phyloP scores from a whole-genome alignment of 1,284 basidiomycete genomes.

The Ustilago shanxiensis region DNA sequence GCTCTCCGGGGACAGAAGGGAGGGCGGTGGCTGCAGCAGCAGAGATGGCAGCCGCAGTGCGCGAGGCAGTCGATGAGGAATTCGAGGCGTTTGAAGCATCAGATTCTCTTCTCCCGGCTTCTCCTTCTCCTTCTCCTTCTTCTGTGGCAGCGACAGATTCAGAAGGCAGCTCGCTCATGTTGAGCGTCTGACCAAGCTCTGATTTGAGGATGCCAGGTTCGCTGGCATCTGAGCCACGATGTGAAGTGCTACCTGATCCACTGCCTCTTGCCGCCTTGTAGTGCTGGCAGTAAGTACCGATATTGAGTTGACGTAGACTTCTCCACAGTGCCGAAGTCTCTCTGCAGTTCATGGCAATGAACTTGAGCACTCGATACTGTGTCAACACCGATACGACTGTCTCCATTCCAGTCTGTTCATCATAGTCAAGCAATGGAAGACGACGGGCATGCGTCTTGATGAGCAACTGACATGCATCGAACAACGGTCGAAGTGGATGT shows the following conservation, averaged over 20 bases:
- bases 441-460: slow-evolving; percentile 96
- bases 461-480: slow-evolving; percentile 88
- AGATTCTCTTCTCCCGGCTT: slow-evolving; percentile 1
- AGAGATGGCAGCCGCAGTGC: background rate
- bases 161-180: slow-evolving; percentile 30
- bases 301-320: slow-evolving; percentile 85
- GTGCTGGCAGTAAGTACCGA: slow-evolving; percentile 87
- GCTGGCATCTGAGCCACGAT: slow-evolving; percentile 41
- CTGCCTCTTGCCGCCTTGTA: slow-evolving; percentile 13
- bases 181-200: background rate
- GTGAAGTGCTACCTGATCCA: slow-evolving; percentile 5
- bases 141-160: background rate
- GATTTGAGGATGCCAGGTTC: slow-evolving; percentile 33
- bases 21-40: background rate
- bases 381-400: slow-evolving; percentile 96
- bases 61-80: slow-evolving; percentile 13
- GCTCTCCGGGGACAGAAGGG: background rate
- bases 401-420: slow-evolving; percentile 93
- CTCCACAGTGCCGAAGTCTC: slow-evolving; percentile 73
- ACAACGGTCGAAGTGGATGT: slow-evolving; percentile 85
- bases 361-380: slow-evolving; percentile 97
- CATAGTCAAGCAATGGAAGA: slow-evolving; percentile 91
- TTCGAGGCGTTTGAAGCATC: slow-evolving; percentile 13
- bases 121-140: background rate
- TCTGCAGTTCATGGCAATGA: slow-evolving; percentile 88